Conservation (phyloP, 371 early-diverging fungal species). For the Blakeslea trispora region DNA sequence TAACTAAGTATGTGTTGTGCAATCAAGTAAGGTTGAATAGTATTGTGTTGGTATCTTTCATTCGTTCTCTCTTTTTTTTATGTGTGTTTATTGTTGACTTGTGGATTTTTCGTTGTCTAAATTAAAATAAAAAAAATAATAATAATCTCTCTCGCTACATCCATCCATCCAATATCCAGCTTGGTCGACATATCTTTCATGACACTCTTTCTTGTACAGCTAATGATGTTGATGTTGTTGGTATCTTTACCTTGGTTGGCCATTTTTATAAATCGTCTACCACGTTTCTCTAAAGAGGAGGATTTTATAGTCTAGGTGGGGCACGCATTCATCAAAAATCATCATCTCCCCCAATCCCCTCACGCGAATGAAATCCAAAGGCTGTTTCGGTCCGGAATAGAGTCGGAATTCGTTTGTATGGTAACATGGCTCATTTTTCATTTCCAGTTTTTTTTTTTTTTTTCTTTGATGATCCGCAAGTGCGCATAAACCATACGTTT, state of each 20-base stretch:
- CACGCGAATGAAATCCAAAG: not conserved
- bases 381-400: conserved; percentile 7
- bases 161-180: conserved; percentile 3
- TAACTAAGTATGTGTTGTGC: too few species aligned
- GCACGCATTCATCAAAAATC: conserved; percentile 11
- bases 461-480: too few species aligned
- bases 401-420: not conserved
- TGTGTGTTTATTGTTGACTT: not conserved
- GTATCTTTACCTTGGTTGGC: conserved; percentile 28
- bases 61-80: too few species aligned
- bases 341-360: not conserved
- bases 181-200: not conserved
- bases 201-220: conserved; percentile 1
- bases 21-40: too few species aligned
- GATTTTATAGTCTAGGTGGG: conserved; percentile 20
- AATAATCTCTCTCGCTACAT: too few species aligned
- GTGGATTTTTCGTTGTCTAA: not conserved
- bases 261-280: conserved; percentile 29
- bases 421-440: too few species aligned
- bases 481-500: too few species aligned
- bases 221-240: not conserved
- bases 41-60: too few species aligned
- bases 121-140: too few species aligned
- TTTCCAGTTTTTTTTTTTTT: too few species aligned
- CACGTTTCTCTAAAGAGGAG: conserved; percentile 35